A percentile compares a stretch with the other conserved stretches of the same genome.
Conservation (phyloP, 495 filamentous ascomycete genomes). For the Neurospora intermedia region DNA sequence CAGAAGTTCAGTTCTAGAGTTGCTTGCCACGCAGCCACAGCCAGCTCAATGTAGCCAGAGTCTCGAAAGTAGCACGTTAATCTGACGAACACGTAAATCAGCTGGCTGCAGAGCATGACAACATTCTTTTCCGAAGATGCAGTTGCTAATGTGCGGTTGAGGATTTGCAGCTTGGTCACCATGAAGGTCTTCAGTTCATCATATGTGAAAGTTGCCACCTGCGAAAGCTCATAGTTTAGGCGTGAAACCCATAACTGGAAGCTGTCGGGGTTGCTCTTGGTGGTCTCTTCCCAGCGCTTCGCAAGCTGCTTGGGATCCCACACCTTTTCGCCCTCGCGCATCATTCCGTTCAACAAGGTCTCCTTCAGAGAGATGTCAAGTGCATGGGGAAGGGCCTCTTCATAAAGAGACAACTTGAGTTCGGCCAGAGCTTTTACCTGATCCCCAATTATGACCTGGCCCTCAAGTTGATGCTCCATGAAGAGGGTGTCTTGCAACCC, state of each 20-base stretch:
- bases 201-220: conserved; percentile 56
- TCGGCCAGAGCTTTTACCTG: conserved; percentile 52
- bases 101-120: conserved; percentile 30
- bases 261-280: conserved; percentile 46
- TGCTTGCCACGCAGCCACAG: conserved; percentile 74
- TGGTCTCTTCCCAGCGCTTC: conserved; percentile 52
- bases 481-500: conserved; percentile 61
- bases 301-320: conserved; percentile 59
- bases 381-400: conserved; percentile 57
- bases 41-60: conserved; percentile 69
- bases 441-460: conserved; percentile 3
- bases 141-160: conserved; percentile 28
- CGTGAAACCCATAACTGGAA: conserved; percentile 63
- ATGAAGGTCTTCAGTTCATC: conserved; percentile 50
- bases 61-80: conserved; percentile 64
- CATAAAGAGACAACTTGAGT: conserved; percentile 70
- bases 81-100: conserved; percentile 65
- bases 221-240: conserved; percentile 64
- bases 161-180: conserved; percentile 39
- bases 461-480: conserved; percentile 14
- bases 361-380: conserved; percentile 34
- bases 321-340: conserved; percentile 58
- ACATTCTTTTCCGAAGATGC: conserved; percentile 13
- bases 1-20: conserved; percentile 65
- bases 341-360: conserved; percentile 50